Percentiles rank a stretch among this genome's conserved stretches.
phyloP scores from a whole-genome alignment of 169 alveolate species.

The Eimeria zaria region DNA sequence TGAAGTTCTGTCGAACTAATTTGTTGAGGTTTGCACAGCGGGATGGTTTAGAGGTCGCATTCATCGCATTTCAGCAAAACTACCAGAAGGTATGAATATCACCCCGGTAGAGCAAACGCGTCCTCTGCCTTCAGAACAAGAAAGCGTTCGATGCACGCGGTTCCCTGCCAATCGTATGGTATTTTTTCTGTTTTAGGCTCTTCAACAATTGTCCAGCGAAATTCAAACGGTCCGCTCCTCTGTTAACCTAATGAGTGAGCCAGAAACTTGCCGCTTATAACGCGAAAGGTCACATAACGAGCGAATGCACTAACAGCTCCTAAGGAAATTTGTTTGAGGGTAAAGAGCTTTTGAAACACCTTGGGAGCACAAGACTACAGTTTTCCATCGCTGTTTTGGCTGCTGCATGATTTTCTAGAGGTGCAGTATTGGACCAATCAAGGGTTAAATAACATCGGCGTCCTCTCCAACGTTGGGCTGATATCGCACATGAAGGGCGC shows the following conservation, averaged over 20 bases:
- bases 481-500: constrained; percentile 13
- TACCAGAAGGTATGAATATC: not conserved
- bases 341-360: not conserved
- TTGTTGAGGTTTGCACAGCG: constrained; percentile 37
- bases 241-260: constrained; percentile 21
- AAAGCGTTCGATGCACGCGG: not conserved
- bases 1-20: not conserved
- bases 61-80: not conserved
- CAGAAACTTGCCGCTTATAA: not conserved
- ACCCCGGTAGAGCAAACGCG: not conserved
- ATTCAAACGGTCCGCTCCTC: constrained; percentile 32
- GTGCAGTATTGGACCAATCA: constrained; percentile 10
- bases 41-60: not conserved
- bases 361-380: not conserved
- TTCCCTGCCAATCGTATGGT: not conserved
- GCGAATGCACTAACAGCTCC: not conserved
- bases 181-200: not conserved
- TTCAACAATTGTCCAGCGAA: not conserved
- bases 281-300: not conserved
- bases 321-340: not conserved
- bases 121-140: not conserved
- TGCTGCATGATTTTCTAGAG: not conserved
- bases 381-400: not conserved
- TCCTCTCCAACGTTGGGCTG: constrained; percentile 25
- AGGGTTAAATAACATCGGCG: not conserved